Base-by-base conservation (phyloP, 148 eudicot genomes). In the Spergularia marina region DNA sequence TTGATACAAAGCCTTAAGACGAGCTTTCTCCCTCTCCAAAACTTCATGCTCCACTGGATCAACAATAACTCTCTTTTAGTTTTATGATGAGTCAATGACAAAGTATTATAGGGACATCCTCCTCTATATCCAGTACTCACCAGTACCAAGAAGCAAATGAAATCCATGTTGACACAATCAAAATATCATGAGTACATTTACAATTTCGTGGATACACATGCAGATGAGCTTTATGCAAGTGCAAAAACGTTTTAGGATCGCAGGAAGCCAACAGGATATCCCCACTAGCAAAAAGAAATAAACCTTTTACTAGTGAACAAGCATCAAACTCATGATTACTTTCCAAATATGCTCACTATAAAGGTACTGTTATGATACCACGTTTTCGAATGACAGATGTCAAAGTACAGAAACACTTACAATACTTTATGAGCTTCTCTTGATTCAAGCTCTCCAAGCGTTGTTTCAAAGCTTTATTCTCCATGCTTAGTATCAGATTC, bases 381-480 rank as follows among this genome's bases (percentile, higher is more conserved):
- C 53, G 57, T 25, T 21, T 68, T 25, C 12, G 12, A 41, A 68
- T 41, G 4, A 23, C 47, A 52, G 49, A 67, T 44, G 73, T 68
- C 64, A 34, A 20, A 20, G 57, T 16, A 44, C 4, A 16, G 12
- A 41, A 23, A 72, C 70, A 85, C 99, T 90, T 87, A 95, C 99
- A 68, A 76, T 82, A 83, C 84, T 95, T 95, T 60, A 95, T 95
- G 74, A 90, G 94, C 85, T 92, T 89, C 86, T 95, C 99, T 80
- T 95, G 96, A 69, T 97, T 78, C 83, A 91, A 78, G 87, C 85
- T 92, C 75, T 95, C 97, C 56, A 92, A 57, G 21, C 97, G 91
- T 68, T 95, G 96, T 83, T 89, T 92, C 83, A 95, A 83, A 61
- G 97, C 85, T 85, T 95, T 95, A 83, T 95, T 95, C 88, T 95